Evolutionary conservation across 306 rosid genomes (phyloP), one percentile per base, ranked within the genome.

Genomic region (Psophocarpus tetragonolobus): DNA sequence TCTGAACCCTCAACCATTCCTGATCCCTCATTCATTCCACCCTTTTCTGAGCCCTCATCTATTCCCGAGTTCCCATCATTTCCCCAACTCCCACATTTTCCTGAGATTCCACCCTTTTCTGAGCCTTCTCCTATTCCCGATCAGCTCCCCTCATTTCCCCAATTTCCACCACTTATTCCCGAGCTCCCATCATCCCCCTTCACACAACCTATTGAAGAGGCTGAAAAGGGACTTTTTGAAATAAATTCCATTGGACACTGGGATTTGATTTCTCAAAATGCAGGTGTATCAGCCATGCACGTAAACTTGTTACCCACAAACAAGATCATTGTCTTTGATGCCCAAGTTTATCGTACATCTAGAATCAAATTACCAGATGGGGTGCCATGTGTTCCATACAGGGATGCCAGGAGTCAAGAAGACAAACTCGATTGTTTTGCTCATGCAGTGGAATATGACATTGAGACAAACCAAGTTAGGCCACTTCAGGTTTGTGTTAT

Each of bases 271-370:
- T 36, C 71, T 0, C 3, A 14, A 3, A 38, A 92, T 63, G 36
- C 91, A 0, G 94, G 90, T 1, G 94, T 93, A 1, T 88, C 96
- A 0, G 92, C 87, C 68, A 96, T 96, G 99, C 98, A 96, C 4
- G 6, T 87, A 0, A 85, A 74, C 30, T 56, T 96, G 86, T 81
- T 92, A 23, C 96, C 96, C 11, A 87, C 85, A 73, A 91, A 91
- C 58, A 92, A 85, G 89, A 27, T 91, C 27, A 57, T 90, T 10
- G 54, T 91, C 42, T 84, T 23, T 20, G 99, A 92, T 78, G 81
- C 94, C 83, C 33, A 73, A 1, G 65, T 87, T 14, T 84, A 82
- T 26, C 93, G 56, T 20, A 41, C 33, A 0, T 96, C 99, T 0
- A 72, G 88, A 63, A 53, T 96, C 63, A 88, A 72, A 1, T 61